A percentile compares a stretch with the other conserved stretches of the same genome.
Evolutionary conservation across 1,284 basidiomycete genomes (phyloP).

Genomic region (Ganoderma leucocontextum): DNA sequence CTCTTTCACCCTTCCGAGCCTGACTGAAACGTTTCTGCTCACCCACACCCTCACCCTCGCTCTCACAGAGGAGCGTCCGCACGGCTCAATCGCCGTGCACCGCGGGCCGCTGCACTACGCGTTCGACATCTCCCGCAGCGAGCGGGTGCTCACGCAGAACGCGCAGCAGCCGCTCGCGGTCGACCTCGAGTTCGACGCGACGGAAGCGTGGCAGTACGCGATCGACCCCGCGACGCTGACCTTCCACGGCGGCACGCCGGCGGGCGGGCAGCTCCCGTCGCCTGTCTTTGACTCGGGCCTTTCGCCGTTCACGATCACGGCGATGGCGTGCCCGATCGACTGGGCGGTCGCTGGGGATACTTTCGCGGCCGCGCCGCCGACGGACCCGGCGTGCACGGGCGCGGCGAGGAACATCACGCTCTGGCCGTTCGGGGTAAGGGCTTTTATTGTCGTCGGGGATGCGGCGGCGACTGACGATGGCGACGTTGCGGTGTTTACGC

Average conservation of each 20-base stretch:
- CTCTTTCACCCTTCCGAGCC: not conserved
- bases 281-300: constrained; percentile 63
- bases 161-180: constrained; percentile 56
- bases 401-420: constrained; percentile 54
- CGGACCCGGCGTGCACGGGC: constrained; percentile 54
- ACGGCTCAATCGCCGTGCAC: constrained; percentile 62
- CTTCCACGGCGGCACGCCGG: constrained; percentile 50
- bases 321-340: constrained; percentile 57
- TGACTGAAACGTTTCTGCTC: not conserved
- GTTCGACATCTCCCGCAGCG: constrained; percentile 54
- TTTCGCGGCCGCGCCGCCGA: constrained; percentile 59
- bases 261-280: constrained; percentile 53
- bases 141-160: constrained; percentile 54
- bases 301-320: constrained; percentile 59
- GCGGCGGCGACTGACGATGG: constrained; percentile 2
- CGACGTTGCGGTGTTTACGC: constrained; percentile 2
- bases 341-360: constrained; percentile 59
- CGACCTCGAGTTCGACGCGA: constrained; percentile 62
- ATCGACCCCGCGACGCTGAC: constrained; percentile 62
- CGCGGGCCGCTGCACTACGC: constrained; percentile 66
- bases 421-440: constrained; percentile 57
- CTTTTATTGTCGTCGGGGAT: not conserved
- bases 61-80: constrained; percentile 54
- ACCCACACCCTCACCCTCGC: not conserved
- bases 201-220: constrained; percentile 59